Base-by-base conservation (phyloP, 2,329 filamentous ascomycete species). In the Hypoxylon sp. region DNA sequence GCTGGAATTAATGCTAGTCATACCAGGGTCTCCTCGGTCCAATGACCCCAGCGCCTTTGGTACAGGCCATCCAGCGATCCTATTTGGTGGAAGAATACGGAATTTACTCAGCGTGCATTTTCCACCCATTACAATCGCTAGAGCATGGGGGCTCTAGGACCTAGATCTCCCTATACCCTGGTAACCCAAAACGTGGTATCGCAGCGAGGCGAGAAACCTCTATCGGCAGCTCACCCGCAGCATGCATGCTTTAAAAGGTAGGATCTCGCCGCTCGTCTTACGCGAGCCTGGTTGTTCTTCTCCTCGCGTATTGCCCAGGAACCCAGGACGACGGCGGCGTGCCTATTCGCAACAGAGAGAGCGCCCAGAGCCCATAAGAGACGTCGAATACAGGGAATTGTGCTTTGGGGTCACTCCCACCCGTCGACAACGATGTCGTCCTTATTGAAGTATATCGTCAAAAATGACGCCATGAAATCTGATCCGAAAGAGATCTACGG, bases 401-500 rank as follows among this genome's bases (percentile, higher is more conserved):
- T n/a, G 51, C 46, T 44, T 52, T 55, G 63, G 66, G 59, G 62
- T 52, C 21, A 17, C 46, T 57, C 62, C 65, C 62, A 60, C 53
- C 44, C 55, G 35, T 68, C 63, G 55, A 57, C 67, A 66, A 68
- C 42, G 68, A 76, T 71, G 62, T 56, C 74, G 72, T 71, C 67
- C 48, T 2, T 78, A 53, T 75, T 85, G 62, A 79, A 74, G 66
- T 82, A 80, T 71, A 83, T 86, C 69, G 82, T 86, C 69, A 82
- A 81, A 73, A 86, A 86, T 77, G 84, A 92, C 74, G 87, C 90
- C 61, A 91, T 92, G 83, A 88, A 84, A 76, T 80, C 82, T 57
- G 90, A 92, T 75, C 90, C 90, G 13, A 83, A 85, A 15, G 87
- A 92, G 77, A 88, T 92, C 65, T 92, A 92, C 77, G 89, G 89